These are phyloP conservation scores for Bacidia gigantensis DNA, from an alignment of 495 filamentous ascomycete species.

Conservation along the genomic window DNA sequence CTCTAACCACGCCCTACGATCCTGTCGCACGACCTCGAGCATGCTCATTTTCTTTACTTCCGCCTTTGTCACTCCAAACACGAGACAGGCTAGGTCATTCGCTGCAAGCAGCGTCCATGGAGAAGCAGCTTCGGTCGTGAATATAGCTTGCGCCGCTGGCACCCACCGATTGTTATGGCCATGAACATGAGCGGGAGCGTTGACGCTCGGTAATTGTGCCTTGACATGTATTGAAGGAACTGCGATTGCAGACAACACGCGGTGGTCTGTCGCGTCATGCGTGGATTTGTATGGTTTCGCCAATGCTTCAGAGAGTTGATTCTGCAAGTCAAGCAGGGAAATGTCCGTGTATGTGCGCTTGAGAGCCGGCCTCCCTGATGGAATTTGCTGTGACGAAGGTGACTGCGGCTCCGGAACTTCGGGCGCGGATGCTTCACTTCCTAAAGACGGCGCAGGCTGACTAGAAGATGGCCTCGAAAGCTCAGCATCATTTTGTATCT, in stretches of 20 bases:
- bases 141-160: constrained; percentile 88
- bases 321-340: constrained; percentile 53
- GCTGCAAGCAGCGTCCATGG: constrained; percentile 94
- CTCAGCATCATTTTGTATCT: constrained; percentile 35
- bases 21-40: constrained; percentile 80
- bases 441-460: constrained; percentile 14
- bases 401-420: constrained; percentile 13
- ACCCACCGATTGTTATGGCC: constrained; percentile 82
- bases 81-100: constrained; percentile 91
- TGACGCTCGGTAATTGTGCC: constrained; percentile 22
- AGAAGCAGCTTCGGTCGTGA: constrained; percentile 73
- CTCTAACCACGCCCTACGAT: constrained; percentile 79
- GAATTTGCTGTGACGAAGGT: constrained; percentile 7
- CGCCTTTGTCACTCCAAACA: constrained; percentile 88
- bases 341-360: constrained; percentile 84
- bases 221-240: constrained; percentile 23
- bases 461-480: constrained; percentile 12
- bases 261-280: constrained; percentile 22
- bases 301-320: constrained; percentile 76
- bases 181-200: constrained; percentile 39
- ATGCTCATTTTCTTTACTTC: constrained; percentile 93
- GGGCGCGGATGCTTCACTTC: constrained; percentile 10
- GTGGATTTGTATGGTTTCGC: constrained; percentile 56
- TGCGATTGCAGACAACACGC: constrained; percentile 32
- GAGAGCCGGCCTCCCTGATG: constrained; percentile 54